These are phyloP conservation scores for Parastagonospora avenae DNA, from an alignment of 2,329 filamentous ascomycete genomes.

Conservation along the genomic window DNA sequence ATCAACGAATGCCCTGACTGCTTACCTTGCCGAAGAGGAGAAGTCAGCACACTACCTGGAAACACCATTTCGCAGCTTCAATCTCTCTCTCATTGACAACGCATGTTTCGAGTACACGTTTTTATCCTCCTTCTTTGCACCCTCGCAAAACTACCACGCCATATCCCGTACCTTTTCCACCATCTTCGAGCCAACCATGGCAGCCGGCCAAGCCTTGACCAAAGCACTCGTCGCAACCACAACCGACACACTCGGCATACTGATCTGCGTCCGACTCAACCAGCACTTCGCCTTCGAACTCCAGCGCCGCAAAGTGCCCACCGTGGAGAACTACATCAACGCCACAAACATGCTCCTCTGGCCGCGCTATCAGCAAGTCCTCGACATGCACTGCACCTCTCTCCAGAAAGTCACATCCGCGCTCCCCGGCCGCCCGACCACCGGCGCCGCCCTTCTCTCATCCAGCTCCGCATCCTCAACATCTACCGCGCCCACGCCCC, in stretches of 20 bases:
- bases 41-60: conserved; percentile 85
- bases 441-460: conserved; percentile 40
- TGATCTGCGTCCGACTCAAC: conserved; percentile 91
- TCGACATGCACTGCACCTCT: conserved; percentile 91
- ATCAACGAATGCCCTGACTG: conserved; percentile 77
- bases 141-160: conserved; percentile 73
- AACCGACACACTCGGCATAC: conserved; percentile 81
- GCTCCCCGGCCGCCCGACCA: conserved; percentile 44
- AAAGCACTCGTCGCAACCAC: conserved; percentile 76
- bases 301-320: conserved; percentile 86
- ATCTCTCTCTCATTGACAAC: conserved; percentile 91
- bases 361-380: conserved; percentile 92
- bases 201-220: conserved; percentile 78
- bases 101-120: conserved; percentile 95
- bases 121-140: conserved; percentile 85
- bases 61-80: conserved; percentile 90
- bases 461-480: conserved; percentile 54
- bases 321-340: conserved; percentile 90
- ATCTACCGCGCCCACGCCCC: conserved; percentile 83
- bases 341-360: conserved; percentile 94
- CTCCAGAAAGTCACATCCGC: conserved; percentile 65
- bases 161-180: conserved; percentile 84
- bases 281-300: conserved; percentile 94
- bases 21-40: conserved; percentile 90
- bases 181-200: conserved; percentile 88